Conservation (phyloP, 345 rosid species). For the Brassica rapa region DNA sequence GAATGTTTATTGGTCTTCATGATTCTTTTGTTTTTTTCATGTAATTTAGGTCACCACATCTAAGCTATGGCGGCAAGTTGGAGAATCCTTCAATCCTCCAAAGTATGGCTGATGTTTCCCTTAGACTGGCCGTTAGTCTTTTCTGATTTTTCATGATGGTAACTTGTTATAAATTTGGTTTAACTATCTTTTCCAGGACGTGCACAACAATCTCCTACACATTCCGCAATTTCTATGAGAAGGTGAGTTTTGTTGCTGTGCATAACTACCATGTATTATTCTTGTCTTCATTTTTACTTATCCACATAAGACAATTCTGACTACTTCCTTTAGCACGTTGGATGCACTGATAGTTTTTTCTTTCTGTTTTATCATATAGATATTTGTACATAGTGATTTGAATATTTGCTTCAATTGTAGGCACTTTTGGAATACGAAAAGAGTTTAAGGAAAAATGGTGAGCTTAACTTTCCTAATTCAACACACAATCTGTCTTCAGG, state of each 20-base stretch:
- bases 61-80: constrained; percentile 87
- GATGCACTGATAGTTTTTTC: not conserved
- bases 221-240: constrained; percentile 88
- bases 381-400: constrained; percentile 7
- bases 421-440: constrained; percentile 87
- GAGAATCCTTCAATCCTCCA: constrained; percentile 91
- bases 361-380: constrained; percentile 3
- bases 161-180: constrained; percentile 2
- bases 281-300: constrained; percentile 6
- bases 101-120: constrained; percentile 53
- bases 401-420: constrained; percentile 47
- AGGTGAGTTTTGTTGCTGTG: constrained; percentile 49
- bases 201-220: constrained; percentile 93
- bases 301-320: not conserved
- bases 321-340: constrained; percentile 10
- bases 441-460: constrained; percentile 63
- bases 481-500: constrained; percentile 50
- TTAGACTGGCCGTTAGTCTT: constrained; percentile 9
- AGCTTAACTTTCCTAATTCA: constrained; percentile 66
- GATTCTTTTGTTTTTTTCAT: constrained; percentile 20
- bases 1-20: constrained; percentile 16
- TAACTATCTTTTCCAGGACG: constrained; percentile 54
- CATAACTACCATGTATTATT: constrained; percentile 6
- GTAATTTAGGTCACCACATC: constrained; percentile 73
- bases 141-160: constrained; percentile 4